phyloP scores from a whole-genome alignment of 2,329 filamentous ascomycete species.

The Phialophora macrospora region DNA sequence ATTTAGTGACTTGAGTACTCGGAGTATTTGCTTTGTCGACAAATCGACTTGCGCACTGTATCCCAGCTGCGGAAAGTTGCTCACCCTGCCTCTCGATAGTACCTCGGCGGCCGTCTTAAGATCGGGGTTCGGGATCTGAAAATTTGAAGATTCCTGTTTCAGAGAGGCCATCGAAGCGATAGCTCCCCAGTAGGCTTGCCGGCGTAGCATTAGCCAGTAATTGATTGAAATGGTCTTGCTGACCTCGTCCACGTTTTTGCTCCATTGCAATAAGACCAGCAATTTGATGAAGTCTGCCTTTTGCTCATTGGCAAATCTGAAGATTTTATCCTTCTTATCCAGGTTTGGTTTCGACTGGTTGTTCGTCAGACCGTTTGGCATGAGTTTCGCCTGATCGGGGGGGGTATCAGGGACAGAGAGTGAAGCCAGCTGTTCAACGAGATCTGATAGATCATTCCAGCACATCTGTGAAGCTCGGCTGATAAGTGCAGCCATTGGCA shows the following conservation, averaged over 20 bases:
- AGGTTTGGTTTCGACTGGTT: conserved; percentile 63
- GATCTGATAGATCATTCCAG: conserved; percentile 75
- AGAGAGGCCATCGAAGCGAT: conserved; percentile 70
- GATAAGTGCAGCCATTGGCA: conserved; percentile 75
- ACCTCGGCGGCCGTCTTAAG: conserved; percentile 86
- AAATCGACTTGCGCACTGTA: conserved; percentile 77
- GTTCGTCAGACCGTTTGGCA: conserved; percentile 35
- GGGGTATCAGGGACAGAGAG: conserved; percentile 63
- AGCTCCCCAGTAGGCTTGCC: conserved; percentile 63
- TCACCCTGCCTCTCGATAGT: conserved; percentile 75
- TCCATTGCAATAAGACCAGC: conserved; percentile 89
- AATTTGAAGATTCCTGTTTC: conserved; percentile 72
- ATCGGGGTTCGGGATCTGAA: conserved; percentile 86
- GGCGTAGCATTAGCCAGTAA: conserved; percentile 70
- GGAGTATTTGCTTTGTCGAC: conserved; percentile 71
- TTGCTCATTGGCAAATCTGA: conserved; percentile 78
- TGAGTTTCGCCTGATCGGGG: conserved; percentile 39
- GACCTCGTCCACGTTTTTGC: conserved; percentile 75
- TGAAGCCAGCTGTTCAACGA: conserved; percentile 71
- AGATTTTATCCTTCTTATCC: conserved; percentile 73
- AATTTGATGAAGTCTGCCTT: conserved; percentile 92
- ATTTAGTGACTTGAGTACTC: conserved; percentile 79
- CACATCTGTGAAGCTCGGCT: conserved; percentile 80
- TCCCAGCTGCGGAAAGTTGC: conserved; percentile 78
- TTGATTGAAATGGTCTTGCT: conserved; percentile 88